Percentiles rank a stretch among this genome's conserved stretches.
Conservation (phyloP, 2,329 filamentous ascomycete genomes). For the Botrytis galanthina region DNA sequence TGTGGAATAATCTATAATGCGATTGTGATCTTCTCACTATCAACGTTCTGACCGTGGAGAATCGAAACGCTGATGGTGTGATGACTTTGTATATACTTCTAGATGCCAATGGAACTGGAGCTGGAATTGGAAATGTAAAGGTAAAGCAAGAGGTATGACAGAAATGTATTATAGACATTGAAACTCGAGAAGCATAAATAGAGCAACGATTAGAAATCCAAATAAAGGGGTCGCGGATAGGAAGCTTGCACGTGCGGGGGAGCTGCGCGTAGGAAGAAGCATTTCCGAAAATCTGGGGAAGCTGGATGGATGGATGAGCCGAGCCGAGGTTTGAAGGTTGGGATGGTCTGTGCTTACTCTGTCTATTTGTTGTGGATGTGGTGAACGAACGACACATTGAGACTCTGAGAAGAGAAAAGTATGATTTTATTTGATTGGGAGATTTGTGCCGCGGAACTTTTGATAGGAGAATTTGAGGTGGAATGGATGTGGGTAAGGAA, state of each 20-base stretch:
- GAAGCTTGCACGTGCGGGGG: not conserved
- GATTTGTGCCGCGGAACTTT: not conserved
- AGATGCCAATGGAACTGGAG: not conserved
- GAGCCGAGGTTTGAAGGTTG: not conserved
- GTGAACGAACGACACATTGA: not conserved
- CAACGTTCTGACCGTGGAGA: not conserved
- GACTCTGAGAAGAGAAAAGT: not conserved
- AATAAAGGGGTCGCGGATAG: not conserved
- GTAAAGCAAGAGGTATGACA: not conserved
- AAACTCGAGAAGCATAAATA: not conserved
- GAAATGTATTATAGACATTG: not conserved
- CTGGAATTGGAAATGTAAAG: not conserved
- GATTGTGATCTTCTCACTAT: not conserved
- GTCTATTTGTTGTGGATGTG: not conserved
- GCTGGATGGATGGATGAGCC: not conserved
- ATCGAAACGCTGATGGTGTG: not conserved
- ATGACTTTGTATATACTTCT: not conserved
- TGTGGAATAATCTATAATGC: no score
- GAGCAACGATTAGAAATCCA: not conserved
- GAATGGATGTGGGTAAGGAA: not conserved
- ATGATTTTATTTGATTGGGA: not conserved
- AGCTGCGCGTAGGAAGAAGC: not conserved
- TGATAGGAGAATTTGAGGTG: fast-evolving
- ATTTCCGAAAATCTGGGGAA: conserved; percentile 16
- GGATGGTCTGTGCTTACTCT: not conserved